These are phyloP conservation scores for Lepidium didymum DNA, from an alignment of 345 rosid genomes.

Conservation along the genomic window DNA sequence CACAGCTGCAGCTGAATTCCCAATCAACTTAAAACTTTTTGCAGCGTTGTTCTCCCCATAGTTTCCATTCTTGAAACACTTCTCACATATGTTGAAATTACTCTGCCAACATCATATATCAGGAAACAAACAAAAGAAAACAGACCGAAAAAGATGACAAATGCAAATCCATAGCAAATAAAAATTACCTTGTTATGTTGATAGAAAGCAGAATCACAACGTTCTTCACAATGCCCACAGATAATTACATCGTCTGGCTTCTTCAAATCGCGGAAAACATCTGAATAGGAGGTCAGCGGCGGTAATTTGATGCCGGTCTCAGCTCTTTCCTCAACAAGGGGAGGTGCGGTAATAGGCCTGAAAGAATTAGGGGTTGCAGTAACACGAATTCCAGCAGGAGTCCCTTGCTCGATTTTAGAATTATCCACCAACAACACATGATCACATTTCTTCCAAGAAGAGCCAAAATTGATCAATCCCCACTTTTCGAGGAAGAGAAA, in stretches of 20 bases:
- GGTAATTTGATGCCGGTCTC: constrained; percentile 43
- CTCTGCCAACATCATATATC: constrained; percentile 37
- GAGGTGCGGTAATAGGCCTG: constrained; percentile 46
- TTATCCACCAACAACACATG: constrained; percentile 9
- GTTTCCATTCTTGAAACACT: constrained; percentile 55
- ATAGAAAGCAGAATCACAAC: constrained; percentile 42
- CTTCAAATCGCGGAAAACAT: constrained; percentile 49
- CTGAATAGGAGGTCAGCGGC: constrained; percentile 64
- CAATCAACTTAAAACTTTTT: constrained; percentile 54
- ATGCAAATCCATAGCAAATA: background rate
- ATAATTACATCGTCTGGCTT: constrained; percentile 24
- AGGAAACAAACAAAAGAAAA: background rate
- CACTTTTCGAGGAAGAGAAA: constrained; percentile 60
- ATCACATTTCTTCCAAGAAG: constrained; percentile 2
- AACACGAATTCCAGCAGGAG: constrained; percentile 67
- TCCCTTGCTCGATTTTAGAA: constrained; percentile 56
- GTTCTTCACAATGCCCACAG: constrained; percentile 50
- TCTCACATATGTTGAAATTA: constrained; percentile 38
- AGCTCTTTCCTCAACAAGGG: constrained; percentile 13
- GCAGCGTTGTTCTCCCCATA: constrained; percentile 52
- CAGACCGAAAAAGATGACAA: background rate
- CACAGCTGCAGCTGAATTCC: constrained; percentile 27
- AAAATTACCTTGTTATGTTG: constrained; percentile 47
- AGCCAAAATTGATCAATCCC: constrained; percentile 72
- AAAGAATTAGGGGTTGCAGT: constrained; percentile 62